Evolutionary conservation across 441 rosid species (phyloP).

Genomic region (Kokia cookei): DNA sequence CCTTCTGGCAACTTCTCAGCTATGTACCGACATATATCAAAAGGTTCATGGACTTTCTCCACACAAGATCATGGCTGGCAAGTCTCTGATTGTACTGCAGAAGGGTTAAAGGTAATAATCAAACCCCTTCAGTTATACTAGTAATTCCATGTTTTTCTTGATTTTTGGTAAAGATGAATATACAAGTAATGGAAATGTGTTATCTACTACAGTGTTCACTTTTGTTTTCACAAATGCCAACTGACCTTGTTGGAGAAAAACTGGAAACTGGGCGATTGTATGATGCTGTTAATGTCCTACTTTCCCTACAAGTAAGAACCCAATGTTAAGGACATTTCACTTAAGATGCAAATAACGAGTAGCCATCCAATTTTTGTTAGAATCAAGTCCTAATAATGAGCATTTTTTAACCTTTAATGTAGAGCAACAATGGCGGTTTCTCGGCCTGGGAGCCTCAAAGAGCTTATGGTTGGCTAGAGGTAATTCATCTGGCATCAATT

Average conservation of each 20-base stretch:
- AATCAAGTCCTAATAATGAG: not conserved
- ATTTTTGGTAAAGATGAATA: not conserved
- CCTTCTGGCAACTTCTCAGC: conserved; percentile 45
- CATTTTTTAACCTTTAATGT: not conserved
- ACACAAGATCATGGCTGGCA: conserved; percentile 66
- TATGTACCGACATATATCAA: conserved; percentile 53
- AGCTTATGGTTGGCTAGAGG: conserved; percentile 52
- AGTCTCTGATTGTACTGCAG: conserved; percentile 63
- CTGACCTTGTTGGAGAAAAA: conserved; percentile 30
- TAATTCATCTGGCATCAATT: conserved; percentile 10
- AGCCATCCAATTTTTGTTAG: not conserved
- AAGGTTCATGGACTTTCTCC: conserved; percentile 60
- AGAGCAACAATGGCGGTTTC: conserved; percentile 42
- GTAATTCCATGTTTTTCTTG: not conserved
- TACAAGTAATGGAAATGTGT: not conserved
- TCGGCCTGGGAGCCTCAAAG: conserved; percentile 67
- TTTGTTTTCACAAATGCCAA: conserved; percentile 28
- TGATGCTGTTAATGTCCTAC: conserved; percentile 36
- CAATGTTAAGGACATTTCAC: not conserved
- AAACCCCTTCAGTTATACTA: not conserved
- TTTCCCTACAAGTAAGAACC: conserved; percentile 29
- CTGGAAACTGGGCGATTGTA: conserved; percentile 19
- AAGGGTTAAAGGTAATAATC: conserved; percentile 43
- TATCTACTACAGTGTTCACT: conserved; percentile 21
- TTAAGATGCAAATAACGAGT: not conserved